Base-by-base conservation (phyloP, 2,329 filamentous ascomycete species). In the Coniella lustricola region DNA sequence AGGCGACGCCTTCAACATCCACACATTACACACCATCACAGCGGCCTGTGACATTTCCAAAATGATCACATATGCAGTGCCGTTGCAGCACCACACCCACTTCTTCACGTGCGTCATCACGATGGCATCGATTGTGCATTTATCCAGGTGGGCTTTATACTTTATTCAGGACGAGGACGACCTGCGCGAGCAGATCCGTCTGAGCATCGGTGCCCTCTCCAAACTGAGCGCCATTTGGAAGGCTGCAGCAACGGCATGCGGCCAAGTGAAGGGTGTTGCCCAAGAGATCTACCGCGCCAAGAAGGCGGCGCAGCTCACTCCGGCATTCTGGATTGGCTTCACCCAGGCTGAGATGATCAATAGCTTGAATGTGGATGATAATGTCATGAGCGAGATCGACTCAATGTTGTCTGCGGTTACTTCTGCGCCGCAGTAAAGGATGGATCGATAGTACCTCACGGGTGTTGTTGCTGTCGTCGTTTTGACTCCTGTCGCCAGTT, bases 101-200 rank as follows among this genome's bases (percentile, higher is more conserved):
- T 90, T 91, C 66, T 90, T 93, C 68, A 87, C 84, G 31, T 93
- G 87, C 61, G 83, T 86, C 34, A 72, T 93, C 43, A 87, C 87
- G 1, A 71, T 91, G 46, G 85, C 84, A 16, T 87, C 87, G 7
- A 85, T 90, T 57, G 85, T 91, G 3, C 87, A 93, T 59, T 74
- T 94, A 20, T 87, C 84, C 48, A 87, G 86, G 54, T 95, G 88
- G 80, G 83, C 72, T 46, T 71, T 83, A 17, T 79, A 78, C 60
- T 78, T 77, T 46, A 72, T 83, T 40, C 74, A 75, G 52, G 76
- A 81, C 56, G 81, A 82, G 59, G 82, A 82, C 53, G 79, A 79
- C 58, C 73, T 85, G 55, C 84, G 83, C 54, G 86, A 89, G 66
- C 82, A 81, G 57, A 85, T 95, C 46, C 79, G 84, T 1, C 76